These are phyloP conservation scores for Acanthamoeba quina DNA, from an alignment of 208 protist species.

Conservation along the genomic window DNA sequence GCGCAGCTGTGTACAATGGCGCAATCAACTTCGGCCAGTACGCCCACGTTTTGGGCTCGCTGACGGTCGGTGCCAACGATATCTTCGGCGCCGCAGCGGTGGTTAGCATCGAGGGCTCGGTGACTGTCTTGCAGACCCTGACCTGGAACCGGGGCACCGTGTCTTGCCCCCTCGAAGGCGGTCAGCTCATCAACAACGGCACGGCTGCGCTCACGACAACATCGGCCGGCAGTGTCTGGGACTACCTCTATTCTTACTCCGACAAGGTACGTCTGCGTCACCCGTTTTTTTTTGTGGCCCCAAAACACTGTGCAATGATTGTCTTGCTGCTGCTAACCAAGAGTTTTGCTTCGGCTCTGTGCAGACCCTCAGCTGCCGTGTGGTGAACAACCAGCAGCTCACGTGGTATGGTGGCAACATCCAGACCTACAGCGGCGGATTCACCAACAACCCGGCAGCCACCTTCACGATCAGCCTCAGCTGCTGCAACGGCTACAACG, in stretches of 20 bases:
- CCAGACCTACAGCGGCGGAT: background rate
- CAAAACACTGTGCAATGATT: no score
- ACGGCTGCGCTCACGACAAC: background rate
- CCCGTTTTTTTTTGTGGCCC: background rate
- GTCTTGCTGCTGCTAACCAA: background rate
- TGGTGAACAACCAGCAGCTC: slow-evolving; percentile 57
- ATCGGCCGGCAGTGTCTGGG: background rate
- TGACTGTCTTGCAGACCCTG: slow-evolving; percentile 16
- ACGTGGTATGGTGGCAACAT: slow-evolving; percentile 31
- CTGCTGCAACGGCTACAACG: background rate
- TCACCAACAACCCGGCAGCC: slow-evolving; percentile 52
- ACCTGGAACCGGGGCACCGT: slow-evolving; percentile 6
- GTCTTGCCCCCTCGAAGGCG: background rate
- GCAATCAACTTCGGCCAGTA: slow-evolving; percentile 53
- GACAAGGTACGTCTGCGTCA: slow-evolving; percentile 1
- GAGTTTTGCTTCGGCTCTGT: background rate
- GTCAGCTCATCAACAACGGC: slow-evolving; percentile 57
- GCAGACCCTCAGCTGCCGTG: slow-evolving; percentile 14
- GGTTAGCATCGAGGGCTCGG: slow-evolving; percentile 1
- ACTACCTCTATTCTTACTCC: background rate
- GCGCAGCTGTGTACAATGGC: background rate
- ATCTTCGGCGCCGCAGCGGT: background rate
- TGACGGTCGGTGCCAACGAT: background rate
- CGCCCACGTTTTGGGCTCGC: background rate
- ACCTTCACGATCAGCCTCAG: slow-evolving; percentile 27